phyloP scores from a whole-genome alignment of 345 rosid species.

The Rhizophora apiculata region DNA sequence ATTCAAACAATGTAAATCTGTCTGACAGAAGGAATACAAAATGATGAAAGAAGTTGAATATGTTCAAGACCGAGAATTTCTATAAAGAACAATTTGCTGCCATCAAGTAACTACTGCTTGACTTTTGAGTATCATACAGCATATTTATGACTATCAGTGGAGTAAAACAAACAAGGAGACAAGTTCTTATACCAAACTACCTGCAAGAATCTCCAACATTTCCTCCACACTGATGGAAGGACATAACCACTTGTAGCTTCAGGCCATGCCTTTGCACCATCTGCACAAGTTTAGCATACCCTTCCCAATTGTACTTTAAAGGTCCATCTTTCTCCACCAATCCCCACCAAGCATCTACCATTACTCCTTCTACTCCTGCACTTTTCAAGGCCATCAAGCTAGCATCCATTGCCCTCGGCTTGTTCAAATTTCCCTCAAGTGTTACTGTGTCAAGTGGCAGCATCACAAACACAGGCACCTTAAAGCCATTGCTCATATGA shows the following conservation, averaged over 20 bases:
- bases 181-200: conserved; percentile 32
- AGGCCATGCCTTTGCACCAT: conserved; percentile 85
- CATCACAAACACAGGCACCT: conserved; percentile 91
- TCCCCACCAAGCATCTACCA: conserved; percentile 99
- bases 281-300: conserved; percentile 78
- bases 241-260: conserved; percentile 91
- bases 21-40: not conserved
- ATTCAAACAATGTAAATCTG: not conserved
- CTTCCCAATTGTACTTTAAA: conserved; percentile 87
- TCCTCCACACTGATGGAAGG: conserved; percentile 99
- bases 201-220: conserved; percentile 99
- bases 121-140: not conserved
- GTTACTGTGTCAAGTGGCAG: conserved; percentile 81
- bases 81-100: too few relatives aligned
- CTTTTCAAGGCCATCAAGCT: conserved; percentile 93
- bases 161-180: not conserved
- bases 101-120: not conserved
- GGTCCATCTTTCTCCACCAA: conserved; percentile 97
- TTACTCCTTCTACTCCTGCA: conserved; percentile 91
- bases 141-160: not conserved
- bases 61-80: not conserved
- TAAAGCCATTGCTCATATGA: conserved; percentile 35
- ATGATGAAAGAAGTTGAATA: not conserved
- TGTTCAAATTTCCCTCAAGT: conserved; percentile 62
- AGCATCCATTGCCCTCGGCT: conserved; percentile 82